Evolutionary conservation across 1,139 yeast species (phyloP), one percentile per base, ranked within the genome.

Genomic region (Tardiomyces depauwii): DNA sequence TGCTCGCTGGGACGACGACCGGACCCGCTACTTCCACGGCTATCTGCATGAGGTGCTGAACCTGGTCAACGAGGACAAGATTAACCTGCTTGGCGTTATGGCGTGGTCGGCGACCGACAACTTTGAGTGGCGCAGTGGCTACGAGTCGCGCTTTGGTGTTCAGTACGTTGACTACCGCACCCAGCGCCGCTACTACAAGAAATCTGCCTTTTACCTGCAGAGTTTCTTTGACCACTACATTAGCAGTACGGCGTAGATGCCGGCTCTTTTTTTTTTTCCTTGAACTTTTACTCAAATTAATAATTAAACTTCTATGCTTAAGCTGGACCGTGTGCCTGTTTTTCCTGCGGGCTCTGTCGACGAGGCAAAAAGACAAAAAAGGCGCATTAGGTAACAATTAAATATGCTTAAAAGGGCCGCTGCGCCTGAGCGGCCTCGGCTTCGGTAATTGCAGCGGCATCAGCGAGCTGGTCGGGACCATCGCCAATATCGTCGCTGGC

Each of bases 31-130:
- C 53, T 65, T 56, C 45, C 50, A 62, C 36, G 59, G 62, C 5
- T 67, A 59, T 48, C 47, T 65, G 47, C 56, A 64, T 28, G 57
- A 62, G 13, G 56, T 62, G 14, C 53, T 67, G 42, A 53, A 62
- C 42, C 49, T 63, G 40, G 53, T 53, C n/a, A 51, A 56, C 43
- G 52, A 51, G 33, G 68, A 65, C 47, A 51, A 52, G 2, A 66
- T 66, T 11, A 51, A 63, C n/a, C 55, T 67, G 19, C 53, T 57
- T 18, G 68, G 69, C 2, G 63, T 66, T 1, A 57, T 65, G 43
- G 67, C 67, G 2, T 67, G 71, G 71, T 57, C 67, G 13, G 58
- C 61, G 48, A 59, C 60, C 36, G 71, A 67, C 51, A 65, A 66
- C 49, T 57, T 65, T 53, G 70, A 66, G 47, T 67, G 68, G 60